Percentiles rank a stretch among this genome's conserved stretches.
Evolutionary conservation across 495 filamentous ascomycete genomes (phyloP).

Genomic region (Parathielavia appendiculata): DNA sequence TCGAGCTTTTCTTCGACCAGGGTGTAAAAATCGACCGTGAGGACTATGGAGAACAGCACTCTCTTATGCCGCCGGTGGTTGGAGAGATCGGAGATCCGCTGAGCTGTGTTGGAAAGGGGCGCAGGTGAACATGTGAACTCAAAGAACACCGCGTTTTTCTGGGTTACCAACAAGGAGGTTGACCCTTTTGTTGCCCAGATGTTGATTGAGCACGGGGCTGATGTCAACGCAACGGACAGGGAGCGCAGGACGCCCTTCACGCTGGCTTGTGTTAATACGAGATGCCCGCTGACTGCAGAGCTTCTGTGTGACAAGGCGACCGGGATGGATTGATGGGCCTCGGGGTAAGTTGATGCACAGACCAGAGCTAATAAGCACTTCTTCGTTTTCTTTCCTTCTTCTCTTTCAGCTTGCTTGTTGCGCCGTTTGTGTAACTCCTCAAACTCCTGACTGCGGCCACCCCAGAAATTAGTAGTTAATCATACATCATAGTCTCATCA

Average conservation of each 20-base stretch:
- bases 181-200: neutral
- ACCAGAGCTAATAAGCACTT: too few species aligned
- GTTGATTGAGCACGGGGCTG: neutral
- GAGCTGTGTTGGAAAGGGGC: neutral
- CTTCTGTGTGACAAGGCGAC: too few species aligned
- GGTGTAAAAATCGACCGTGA: slow-evolving; percentile 15
- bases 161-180: neutral
- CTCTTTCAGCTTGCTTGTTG: too few species aligned
- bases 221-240: neutral
- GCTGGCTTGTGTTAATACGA: neutral
- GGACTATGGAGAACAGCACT: neutral
- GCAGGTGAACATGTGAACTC: neutral
- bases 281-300: too few species aligned
- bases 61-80: neutral
- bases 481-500: slow-evolving; percentile 10
- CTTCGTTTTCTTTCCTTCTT: too few species aligned
- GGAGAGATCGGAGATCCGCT: neutral
- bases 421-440: too few species aligned
- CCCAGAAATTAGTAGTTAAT: neutral
- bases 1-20: slow-evolving; percentile 3
- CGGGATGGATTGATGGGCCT: too few species aligned
- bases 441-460: neutral
- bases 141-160: neutral
- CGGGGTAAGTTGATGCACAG: too few species aligned
- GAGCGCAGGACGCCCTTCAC: neutral